These are phyloP conservation scores for Aspergillus nanangensis DNA, from an alignment of 495 filamentous ascomycete species.

Conservation along the genomic window DNA sequence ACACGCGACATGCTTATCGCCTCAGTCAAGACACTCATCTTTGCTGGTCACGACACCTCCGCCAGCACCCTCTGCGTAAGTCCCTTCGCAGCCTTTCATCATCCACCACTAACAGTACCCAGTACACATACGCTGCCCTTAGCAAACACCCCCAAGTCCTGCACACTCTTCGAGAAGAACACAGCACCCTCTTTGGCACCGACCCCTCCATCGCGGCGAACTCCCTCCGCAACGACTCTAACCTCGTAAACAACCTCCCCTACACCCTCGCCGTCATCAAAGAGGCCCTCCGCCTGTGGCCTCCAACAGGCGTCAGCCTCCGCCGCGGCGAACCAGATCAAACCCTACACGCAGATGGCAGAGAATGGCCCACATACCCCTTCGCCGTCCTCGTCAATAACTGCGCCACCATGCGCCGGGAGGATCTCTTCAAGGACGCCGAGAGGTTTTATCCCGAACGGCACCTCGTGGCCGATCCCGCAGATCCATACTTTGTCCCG, in stretches of 20 bases:
- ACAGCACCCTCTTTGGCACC: conserved; percentile 33
- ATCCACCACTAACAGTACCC: no score
- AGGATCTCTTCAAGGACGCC: neutral
- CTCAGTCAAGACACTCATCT: conserved; percentile 13
- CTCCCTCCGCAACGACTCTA: conserved; percentile 24
- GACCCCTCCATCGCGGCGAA: conserved; percentile 16
- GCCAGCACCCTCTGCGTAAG: conserved; percentile 28
- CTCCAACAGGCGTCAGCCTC: neutral
- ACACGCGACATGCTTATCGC: neutral
- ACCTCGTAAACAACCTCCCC: conserved; percentile 18
- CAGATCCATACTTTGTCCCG: conserved; percentile 3
- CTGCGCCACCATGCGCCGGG: neutral
- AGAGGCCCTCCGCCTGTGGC: conserved; percentile 5
- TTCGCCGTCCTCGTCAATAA: conserved; percentile 2
- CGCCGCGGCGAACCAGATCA: neutral
- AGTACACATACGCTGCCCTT: no score
- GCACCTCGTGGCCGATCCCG: conserved; percentile 4
- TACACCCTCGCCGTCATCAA: conserved; percentile 9
- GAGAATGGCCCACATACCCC: neutral
- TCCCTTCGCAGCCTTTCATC: conserved; percentile 39
- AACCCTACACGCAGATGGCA: neutral
- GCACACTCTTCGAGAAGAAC: conserved; percentile 35
- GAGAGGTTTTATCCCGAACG: conserved; percentile 6
- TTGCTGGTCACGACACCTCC: conserved; percentile 29
- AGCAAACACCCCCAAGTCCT: conserved; percentile 36